phyloP scores from a whole-genome alignment of 345 rosid genomes.

The Linum tenue region DNA sequence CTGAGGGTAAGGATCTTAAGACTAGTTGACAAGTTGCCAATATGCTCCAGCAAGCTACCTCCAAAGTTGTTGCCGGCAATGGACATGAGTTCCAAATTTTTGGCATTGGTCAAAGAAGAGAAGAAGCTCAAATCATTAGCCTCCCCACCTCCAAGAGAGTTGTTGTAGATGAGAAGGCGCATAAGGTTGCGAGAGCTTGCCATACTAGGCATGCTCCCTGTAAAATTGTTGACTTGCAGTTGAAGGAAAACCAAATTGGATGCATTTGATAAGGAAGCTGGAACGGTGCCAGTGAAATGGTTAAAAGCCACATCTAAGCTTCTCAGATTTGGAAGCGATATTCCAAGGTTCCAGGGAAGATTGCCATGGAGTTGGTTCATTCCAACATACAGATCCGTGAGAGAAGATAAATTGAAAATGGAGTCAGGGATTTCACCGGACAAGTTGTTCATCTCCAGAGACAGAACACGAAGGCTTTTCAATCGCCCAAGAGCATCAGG shows the following conservation, averaged over 20 bases:
- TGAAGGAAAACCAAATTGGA: neutral
- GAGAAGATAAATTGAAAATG: conserved; percentile 15
- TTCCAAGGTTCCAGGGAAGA: conserved; percentile 3
- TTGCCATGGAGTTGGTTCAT: conserved; percentile 2
- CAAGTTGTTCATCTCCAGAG: neutral
- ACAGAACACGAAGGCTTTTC: neutral
- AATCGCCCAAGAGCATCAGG: conserved; percentile 14
- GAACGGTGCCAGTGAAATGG: conserved; percentile 1
- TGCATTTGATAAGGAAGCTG: too few relatives aligned
- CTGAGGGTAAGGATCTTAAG: accelerated
- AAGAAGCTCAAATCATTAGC: conserved; percentile 10
- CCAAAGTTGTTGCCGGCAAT: neutral
- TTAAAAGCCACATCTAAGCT: neutral
- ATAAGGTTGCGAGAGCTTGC: conserved; percentile 2
- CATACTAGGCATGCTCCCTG: neutral
- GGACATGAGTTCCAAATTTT: neutral
- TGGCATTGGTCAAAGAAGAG: conserved; percentile 11
- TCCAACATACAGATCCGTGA: neutral
- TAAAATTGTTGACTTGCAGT: conserved; percentile 1
- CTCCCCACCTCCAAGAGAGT: conserved; percentile 8
- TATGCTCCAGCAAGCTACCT: conserved; percentile 10
- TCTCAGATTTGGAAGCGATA: conserved; percentile 11
- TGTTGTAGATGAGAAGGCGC: neutral
- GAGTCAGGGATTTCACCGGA: conserved; percentile 2
- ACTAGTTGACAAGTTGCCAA: conserved; percentile 16